These are phyloP conservation scores for Eimeria zaria DNA, from an alignment of 169 alveolate genomes.

Conservation along the genomic window DNA sequence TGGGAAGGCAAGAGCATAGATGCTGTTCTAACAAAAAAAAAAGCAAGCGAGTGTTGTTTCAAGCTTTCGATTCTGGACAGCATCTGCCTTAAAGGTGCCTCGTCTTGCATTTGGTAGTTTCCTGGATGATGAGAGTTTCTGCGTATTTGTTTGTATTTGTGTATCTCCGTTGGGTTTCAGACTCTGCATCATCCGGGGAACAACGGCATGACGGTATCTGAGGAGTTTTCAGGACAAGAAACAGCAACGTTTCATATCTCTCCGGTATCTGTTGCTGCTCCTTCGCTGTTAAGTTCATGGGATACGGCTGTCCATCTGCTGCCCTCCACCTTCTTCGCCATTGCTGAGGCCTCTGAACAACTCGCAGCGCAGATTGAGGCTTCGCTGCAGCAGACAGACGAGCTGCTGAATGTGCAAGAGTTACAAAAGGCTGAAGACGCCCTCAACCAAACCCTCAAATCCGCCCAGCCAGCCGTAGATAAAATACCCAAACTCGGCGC, in stretches of 20 bases:
- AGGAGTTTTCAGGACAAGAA: background rate
- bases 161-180: background rate
- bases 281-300: slow-evolving; percentile 51
- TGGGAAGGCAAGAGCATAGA: background rate
- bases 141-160: background rate
- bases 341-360: slow-evolving; percentile 25
- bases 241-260: slow-evolving; percentile 17
- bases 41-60: background rate
- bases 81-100: background rate
- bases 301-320: slow-evolving; percentile 39
- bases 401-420: background rate
- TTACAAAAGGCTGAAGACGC: slow-evolving; percentile 20
- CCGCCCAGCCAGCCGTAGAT: slow-evolving; percentile 40
- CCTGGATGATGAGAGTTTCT: background rate
- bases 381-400: background rate
- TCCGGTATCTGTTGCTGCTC: slow-evolving; percentile 1
- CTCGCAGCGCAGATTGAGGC: slow-evolving; percentile 41
- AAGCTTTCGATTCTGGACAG: background rate
- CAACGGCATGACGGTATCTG: slow-evolving; percentile 3
- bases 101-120: too few relatives aligned
- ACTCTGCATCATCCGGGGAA: background rate
- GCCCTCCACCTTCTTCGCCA: slow-evolving; percentile 5
- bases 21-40: background rate
- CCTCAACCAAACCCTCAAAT: background rate
- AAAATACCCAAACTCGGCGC: background rate